Conservation (phyloP, 2,329 filamentous ascomycete species). For the Parascedosporium putredinis region DNA sequence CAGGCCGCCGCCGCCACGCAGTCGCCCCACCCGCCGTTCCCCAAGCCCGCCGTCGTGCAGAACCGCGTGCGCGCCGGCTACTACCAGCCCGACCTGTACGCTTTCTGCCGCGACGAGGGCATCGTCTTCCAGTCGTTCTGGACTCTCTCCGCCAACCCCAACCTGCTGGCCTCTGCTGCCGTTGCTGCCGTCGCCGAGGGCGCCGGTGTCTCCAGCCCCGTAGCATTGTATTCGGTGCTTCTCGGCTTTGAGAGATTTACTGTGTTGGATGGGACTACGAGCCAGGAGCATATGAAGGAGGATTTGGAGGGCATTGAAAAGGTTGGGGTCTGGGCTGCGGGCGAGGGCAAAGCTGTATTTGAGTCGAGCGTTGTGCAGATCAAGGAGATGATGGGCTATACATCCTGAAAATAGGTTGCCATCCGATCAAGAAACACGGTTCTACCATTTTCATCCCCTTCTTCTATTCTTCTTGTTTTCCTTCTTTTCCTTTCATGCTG, state of each 20-base stretch:
- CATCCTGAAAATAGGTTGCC: too few species aligned
- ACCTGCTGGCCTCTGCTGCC: conserved; percentile 28
- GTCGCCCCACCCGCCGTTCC: conserved; percentile 22
- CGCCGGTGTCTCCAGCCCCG: conserved; percentile 25
- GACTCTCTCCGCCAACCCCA: conserved; percentile 38
- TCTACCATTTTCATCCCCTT: too few species aligned
- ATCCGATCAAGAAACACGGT: too few species aligned
- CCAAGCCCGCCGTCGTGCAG: conserved; percentile 53
- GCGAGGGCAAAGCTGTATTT: conserved; percentile 38
- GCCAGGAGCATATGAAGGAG: conserved; percentile 34
- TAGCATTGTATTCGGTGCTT: conserved; percentile 36
- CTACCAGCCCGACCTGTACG: conserved; percentile 46
- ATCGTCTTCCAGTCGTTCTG: conserved; percentile 45
- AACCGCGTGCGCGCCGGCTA: conserved; percentile 59
- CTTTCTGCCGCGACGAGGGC: conserved; percentile 29
- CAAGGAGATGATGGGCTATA: conserved; percentile 19
- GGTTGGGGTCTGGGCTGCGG: conserved; percentile 31
- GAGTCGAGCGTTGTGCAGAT: conserved; percentile 34
- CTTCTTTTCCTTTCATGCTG: neutral
- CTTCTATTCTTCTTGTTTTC: neutral
- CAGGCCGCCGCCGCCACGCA: too few species aligned
- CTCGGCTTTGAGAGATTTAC: conserved; percentile 32
- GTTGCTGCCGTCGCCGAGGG: conserved; percentile 38
- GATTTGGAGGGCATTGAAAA: conserved; percentile 33
- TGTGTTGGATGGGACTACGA: conserved; percentile 36